Evolutionary conservation across 306 rosid species (phyloP).

Genomic region (Cucumis hystrix): DNA sequence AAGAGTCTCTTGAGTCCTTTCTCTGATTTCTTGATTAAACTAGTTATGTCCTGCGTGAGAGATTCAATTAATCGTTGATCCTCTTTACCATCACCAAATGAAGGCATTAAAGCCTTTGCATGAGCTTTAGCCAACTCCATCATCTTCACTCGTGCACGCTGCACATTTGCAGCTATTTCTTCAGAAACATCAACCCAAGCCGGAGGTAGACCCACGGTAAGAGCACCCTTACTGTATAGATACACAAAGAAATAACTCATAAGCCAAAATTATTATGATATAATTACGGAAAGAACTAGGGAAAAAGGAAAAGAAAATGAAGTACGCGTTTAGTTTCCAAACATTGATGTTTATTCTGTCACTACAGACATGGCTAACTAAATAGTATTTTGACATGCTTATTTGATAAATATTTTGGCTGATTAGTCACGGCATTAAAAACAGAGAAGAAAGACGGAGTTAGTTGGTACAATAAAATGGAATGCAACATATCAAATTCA

Average conservation of each 20-base stretch:
- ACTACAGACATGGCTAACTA: not conserved
- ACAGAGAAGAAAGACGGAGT: not conserved
- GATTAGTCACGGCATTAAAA: not conserved
- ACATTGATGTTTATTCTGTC: not conserved
- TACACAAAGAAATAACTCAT: not conserved
- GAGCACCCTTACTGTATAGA: constrained; percentile 51
- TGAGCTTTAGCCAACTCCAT: constrained; percentile 80
- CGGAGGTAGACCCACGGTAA: constrained; percentile 85
- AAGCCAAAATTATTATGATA: not conserved
- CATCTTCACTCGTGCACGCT: constrained; percentile 75
- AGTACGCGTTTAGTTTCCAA: not conserved
- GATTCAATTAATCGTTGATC: constrained; percentile 74
- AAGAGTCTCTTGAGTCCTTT: constrained; percentile 63
- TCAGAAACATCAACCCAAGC: constrained; percentile 98
- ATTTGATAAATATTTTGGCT: not conserved
- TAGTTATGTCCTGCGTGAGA: constrained; percentile 73
- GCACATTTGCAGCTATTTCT: constrained; percentile 80
- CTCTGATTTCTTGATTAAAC: constrained; percentile 72
- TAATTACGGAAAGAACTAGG: not conserved
- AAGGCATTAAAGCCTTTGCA: constrained; percentile 88
- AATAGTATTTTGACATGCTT: not conserved
- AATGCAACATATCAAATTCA: not conserved
- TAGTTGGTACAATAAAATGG: not conserved
- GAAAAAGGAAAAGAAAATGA: not conserved
- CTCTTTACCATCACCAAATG: constrained; percentile 91